These are phyloP conservation scores for Grifola frondosa DNA, from an alignment of 1,284 basidiomycete species.

Conservation along the genomic window DNA sequence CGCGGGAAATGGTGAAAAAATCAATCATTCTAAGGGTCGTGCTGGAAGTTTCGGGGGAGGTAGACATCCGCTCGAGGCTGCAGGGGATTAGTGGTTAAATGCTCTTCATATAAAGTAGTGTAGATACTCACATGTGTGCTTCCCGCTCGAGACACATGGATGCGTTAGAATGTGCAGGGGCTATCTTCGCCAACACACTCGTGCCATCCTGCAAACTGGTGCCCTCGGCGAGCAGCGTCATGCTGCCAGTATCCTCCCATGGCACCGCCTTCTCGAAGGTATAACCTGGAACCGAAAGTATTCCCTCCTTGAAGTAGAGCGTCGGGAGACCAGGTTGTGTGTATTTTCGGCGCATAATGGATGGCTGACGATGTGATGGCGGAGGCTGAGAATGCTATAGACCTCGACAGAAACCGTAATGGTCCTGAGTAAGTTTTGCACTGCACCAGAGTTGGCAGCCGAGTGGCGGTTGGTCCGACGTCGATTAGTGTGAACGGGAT, in stretches of 20 bases:
- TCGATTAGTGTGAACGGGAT: no score
- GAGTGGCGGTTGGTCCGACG: no score
- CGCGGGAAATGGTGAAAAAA: conserved; percentile 60
- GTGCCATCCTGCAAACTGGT: conserved; percentile 68
- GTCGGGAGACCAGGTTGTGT: conserved; percentile 38
- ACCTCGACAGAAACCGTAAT: no score
- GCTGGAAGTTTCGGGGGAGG: conserved; percentile 50
- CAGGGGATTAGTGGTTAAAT: background rate
- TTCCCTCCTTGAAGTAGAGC: conserved; percentile 46
- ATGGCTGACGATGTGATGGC: conserved; percentile 9
- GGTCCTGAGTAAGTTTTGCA: no score
- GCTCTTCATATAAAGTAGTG: background rate
- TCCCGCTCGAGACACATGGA: conserved; percentile 71
- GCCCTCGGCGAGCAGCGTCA: conserved; percentile 66
- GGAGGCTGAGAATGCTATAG: no score
- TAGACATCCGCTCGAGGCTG: conserved; percentile 54
- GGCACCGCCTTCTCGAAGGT: conserved; percentile 63
- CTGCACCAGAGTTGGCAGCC: no score
- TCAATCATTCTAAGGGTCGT: conserved; percentile 60
- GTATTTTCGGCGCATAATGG: conserved; percentile 36
- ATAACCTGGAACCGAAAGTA: conserved; percentile 65
- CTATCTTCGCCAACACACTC: conserved; percentile 68
- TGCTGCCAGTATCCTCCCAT: conserved; percentile 72
- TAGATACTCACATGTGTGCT: conserved; percentile 59
- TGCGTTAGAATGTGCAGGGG: conserved; percentile 64